Base-by-base conservation (phyloP, 305 asterid genomes). In the Salvia sclarea region DNA sequence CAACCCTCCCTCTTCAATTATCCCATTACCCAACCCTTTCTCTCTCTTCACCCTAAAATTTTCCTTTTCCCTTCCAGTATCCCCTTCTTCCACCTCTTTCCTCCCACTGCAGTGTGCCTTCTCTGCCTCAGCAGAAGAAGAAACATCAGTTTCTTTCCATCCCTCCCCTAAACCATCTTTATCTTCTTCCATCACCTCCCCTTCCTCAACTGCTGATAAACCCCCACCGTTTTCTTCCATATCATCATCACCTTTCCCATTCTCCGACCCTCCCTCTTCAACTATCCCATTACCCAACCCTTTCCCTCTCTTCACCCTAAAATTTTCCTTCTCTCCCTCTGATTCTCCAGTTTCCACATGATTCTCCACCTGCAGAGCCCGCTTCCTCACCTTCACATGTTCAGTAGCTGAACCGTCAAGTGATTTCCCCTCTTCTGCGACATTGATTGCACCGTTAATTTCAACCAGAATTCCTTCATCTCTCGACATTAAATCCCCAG, bases 311-410 rank as follows among this genome's bases (percentile, higher is more conserved):
- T 71, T 61, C 7, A 11, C 13, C 72, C 54, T 44, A 37, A 28
- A 17, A 9, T 16, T 12, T 13, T 53, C 60, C 52, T n/a, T 31
- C 12, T 25, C 44, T 11, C 28, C 17, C 37, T 70, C 65, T 25
- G 41, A 70, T 59, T 17, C 40, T 55, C 44, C 62, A 41, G 40
- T 35, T 64, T 9, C 74, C 4, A 30, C 67, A 16, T 22, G 7
- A 24, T 37, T 18, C 41, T 40, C 18, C 61, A 20, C 30, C 5
- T 12, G 60, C 62, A 18, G 54, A 20, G 3, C 52, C 71, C 75
- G 64, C 64, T 48, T 55, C 63, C 3, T 17, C 5, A 10, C 11
- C 16, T 40, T 28, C 68, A 38, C 47, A 2, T 61, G 54, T 54
- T 49, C 68, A 62, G 73, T 25, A 48, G 37, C 8, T 20, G 54